Conservation (phyloP, 2,329 filamentous ascomycete species). For the Verruconis gallopava region DNA sequence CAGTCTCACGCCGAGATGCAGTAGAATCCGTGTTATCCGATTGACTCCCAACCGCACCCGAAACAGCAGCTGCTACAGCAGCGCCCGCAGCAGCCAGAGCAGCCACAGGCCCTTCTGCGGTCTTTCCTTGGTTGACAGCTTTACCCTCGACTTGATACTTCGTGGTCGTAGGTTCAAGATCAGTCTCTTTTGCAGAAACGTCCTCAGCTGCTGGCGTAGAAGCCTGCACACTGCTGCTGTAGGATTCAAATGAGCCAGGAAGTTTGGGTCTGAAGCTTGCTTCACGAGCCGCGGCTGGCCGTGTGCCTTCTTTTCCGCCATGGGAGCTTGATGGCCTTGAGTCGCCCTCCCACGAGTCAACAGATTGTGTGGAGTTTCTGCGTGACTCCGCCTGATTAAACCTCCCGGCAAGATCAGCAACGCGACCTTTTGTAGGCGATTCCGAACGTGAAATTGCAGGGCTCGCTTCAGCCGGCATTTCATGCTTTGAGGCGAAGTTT, state of each 20-base stretch:
- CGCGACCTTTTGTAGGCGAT: slow-evolving; percentile 36
- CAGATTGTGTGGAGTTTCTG: slow-evolving; percentile 33
- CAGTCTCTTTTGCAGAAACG: slow-evolving; percentile 5
- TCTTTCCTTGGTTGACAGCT: slow-evolving; percentile 11
- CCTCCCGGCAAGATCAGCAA: slow-evolving; percentile 38
- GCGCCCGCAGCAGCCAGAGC: slow-evolving; percentile 34
- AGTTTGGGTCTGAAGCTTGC: slow-evolving; percentile 9
- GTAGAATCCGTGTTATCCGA: slow-evolving; percentile 9
- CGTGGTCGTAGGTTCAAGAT: slow-evolving; percentile 21
- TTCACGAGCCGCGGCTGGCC: slow-evolving; percentile 8
- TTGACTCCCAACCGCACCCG: slow-evolving; percentile 23
- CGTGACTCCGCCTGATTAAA: slow-evolving; percentile 34
- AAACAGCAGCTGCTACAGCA: slow-evolving; percentile 35
- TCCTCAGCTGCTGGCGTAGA: background rate
- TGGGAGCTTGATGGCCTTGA: slow-evolving; percentile 3
- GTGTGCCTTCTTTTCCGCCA: background rate
- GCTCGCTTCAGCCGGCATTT: slow-evolving; percentile 6
- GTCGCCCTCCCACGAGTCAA: slow-evolving; percentile 25
- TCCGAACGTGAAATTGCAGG: slow-evolving; percentile 20
- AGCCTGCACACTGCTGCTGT: background rate
- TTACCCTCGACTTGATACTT: slow-evolving; percentile 20
- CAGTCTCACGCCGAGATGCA: slow-evolving; percentile 12
- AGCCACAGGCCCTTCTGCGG: slow-evolving; percentile 23
- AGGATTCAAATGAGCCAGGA: slow-evolving; percentile 10
- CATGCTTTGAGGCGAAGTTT: background rate